These are phyloP conservation scores for Orbilia brochopaga DNA, from an alignment of 2,329 filamentous ascomycete genomes.

Conservation along the genomic window DNA sequence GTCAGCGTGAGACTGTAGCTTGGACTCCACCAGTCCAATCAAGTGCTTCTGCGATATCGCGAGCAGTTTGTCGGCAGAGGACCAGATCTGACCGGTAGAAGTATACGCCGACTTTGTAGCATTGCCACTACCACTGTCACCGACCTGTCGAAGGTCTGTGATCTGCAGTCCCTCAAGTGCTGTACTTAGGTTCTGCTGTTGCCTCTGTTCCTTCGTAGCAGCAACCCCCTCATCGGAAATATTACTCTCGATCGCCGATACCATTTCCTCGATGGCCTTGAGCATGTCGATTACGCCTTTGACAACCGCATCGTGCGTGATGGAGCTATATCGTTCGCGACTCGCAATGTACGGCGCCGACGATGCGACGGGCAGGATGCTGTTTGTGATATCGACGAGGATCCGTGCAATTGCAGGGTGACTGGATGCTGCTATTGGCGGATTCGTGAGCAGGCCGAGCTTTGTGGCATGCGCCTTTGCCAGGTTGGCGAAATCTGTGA, in stretches of 20 bases:
- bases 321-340: conserved; percentile 37
- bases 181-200: background rate
- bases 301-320: conserved; percentile 35
- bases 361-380: conserved; percentile 29
- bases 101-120: conserved; percentile 41
- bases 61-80: conserved; percentile 36
- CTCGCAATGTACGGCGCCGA: conserved; percentile 44
- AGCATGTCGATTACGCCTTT: conserved; percentile 56
- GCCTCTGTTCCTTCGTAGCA: background rate
- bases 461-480: conserved; percentile 42
- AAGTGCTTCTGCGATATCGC: conserved; percentile 46
- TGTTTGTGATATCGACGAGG: conserved; percentile 36
- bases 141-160: conserved; percentile 30
- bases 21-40: conserved; percentile 37
- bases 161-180: conserved; percentile 9
- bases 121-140: background rate
- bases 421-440: conserved; percentile 31
- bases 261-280: conserved; percentile 57
- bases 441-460: conserved; percentile 35
- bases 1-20: conserved; percentile 39
- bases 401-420: conserved; percentile 41
- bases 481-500: conserved; percentile 47
- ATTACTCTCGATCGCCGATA: conserved; percentile 52
- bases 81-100: conserved; percentile 49
- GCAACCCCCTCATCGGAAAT: conserved; percentile 4